Evolutionary conservation across 805 yeast genomes (phyloP).

Genomic region (Candida gorgasii): DNA sequence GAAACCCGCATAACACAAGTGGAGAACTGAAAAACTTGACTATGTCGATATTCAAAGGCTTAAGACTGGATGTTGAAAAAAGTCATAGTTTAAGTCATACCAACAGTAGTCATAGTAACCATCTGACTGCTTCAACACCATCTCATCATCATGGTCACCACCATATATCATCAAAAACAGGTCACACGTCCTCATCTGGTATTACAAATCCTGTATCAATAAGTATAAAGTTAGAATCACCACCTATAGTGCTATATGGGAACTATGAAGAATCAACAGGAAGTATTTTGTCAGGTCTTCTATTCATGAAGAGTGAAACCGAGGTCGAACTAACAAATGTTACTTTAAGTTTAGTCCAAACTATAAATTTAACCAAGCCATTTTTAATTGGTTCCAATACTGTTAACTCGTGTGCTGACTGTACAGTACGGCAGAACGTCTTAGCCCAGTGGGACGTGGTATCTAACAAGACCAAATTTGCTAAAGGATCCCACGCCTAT

Average conservation of each 20-base stretch:
- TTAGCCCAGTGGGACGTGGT: constrained; percentile 90
- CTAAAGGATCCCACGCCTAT: constrained; percentile 74
- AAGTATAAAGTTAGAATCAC: constrained; percentile 74
- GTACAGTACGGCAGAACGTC: constrained; percentile 55
- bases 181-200: neutral
- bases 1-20: constrained; percentile 3
- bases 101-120: neutral
- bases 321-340: constrained; percentile 48
- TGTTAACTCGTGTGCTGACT: constrained; percentile 56
- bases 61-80: neutral
- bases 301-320: constrained; percentile 45
- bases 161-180: neutral
- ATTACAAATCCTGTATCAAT: neutral
- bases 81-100: neutral
- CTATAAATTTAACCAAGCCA: constrained; percentile 64
- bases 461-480: constrained; percentile 54
- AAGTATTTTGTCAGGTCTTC: constrained; percentile 77
- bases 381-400: constrained; percentile 54
- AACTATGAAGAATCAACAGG: constrained; percentile 78
- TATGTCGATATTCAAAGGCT: constrained; percentile 5
- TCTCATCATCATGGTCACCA: constrained; percentile 2
- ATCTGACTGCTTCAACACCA: constrained; percentile 1
- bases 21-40: constrained; percentile 5
- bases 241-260: constrained; percentile 88
- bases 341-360: constrained; percentile 69